A percentile compares a stretch with the other conserved stretches of the same genome.
phyloP scores from a whole-genome alignment of 192 early-diverging fungal genomes.

The Entophlyctis luteolus region DNA sequence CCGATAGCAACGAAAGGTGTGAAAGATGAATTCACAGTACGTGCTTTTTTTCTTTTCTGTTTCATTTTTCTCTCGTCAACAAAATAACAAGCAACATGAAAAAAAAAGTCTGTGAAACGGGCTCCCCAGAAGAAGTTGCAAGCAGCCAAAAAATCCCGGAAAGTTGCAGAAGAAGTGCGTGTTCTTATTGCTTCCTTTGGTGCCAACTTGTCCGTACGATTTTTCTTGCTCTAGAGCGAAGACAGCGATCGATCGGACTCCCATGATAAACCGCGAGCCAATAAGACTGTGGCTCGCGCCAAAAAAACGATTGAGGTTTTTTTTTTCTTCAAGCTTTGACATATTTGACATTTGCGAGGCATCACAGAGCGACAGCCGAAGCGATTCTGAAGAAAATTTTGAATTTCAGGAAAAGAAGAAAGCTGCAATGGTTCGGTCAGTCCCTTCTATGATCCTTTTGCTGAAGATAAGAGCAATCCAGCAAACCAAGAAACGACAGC shows the following conservation, averaged over 20 bases:
- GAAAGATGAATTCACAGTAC: not conserved
- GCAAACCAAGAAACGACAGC: conserved; percentile 17
- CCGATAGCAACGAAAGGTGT: not conserved
- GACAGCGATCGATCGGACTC: not conserved
- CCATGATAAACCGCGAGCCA: conserved; percentile 11
- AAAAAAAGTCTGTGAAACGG: not conserved
- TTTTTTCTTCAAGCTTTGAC: too few species aligned
- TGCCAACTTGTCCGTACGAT: not conserved
- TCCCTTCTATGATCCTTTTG: too few species aligned
- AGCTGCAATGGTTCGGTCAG: too few species aligned
- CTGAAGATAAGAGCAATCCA: too few species aligned
- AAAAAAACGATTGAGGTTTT: too few species aligned
- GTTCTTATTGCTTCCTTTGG: not conserved
- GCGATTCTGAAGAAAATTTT: too few species aligned
- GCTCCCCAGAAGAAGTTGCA: not conserved
- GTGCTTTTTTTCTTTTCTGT: not conserved
- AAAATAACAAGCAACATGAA: not conserved
- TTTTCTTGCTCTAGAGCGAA: conserved; percentile 8
- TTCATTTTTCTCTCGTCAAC: not conserved
- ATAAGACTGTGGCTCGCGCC: conserved; percentile 1
- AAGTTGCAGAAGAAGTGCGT: not conserved
- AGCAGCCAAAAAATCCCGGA: not conserved
- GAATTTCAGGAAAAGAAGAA: too few species aligned
- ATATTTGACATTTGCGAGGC: too few species aligned
- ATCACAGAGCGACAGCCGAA: too few species aligned